A percentile compares a stretch with the other conserved stretches of the same genome.
These are phyloP conservation scores for Crithidia fasciculata DNA, from an alignment of 208 protist genomes.

Conservation along the genomic window DNA sequence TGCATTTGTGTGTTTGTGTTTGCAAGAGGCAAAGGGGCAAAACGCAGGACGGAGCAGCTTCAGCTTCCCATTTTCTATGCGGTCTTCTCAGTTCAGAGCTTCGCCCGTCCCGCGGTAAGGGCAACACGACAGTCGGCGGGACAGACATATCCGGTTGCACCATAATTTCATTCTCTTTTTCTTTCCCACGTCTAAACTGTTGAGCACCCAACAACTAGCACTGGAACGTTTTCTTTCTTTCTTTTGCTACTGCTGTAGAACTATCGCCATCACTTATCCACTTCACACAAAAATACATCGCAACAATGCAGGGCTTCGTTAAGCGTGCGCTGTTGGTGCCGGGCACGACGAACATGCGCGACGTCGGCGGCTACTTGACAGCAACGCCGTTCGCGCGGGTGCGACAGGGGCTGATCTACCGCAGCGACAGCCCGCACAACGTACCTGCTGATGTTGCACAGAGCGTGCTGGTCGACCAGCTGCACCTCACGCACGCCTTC, in stretches of 20 bases:
- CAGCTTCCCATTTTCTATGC: no score
- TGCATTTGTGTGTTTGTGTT: background rate
- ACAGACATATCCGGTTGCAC: no score
- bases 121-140: no score
- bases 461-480: slow-evolving; percentile 11
- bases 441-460: slow-evolving; percentile 8
- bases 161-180: no score
- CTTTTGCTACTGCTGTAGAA: background rate
- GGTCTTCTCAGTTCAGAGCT: no score
- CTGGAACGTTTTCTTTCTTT: background rate
- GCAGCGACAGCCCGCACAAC: slow-evolving; percentile 40
- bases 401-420: slow-evolving; percentile 31
- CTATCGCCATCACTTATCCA: background rate
- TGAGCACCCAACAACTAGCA: no score
- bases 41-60: no score
- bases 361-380: slow-evolving; percentile 51
- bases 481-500: slow-evolving; percentile 36
- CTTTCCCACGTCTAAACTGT: no score
- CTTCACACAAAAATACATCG: no score
- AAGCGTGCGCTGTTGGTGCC: slow-evolving; percentile 12
- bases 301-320: slow-evolving; percentile 6
- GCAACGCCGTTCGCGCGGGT: slow-evolving; percentile 12
- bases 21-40: background rate
- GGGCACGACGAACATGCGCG: slow-evolving; percentile 38
- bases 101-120: no score